A percentile compares a stretch with the other conserved stretches of the same genome.
Conservation (phyloP, 345 rosid species). For the Conringia planisiliqua region DNA sequence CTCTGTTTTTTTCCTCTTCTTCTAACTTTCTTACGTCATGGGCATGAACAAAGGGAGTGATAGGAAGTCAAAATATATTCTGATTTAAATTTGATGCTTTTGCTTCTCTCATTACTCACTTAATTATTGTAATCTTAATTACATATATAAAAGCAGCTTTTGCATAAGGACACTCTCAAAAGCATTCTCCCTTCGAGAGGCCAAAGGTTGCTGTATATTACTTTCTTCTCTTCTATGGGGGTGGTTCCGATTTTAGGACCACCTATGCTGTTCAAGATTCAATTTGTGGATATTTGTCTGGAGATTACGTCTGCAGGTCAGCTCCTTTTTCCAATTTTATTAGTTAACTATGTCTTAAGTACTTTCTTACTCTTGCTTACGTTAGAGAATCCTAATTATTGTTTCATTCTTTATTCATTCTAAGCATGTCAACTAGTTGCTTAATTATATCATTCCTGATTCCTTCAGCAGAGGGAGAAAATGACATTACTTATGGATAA, state of each 20-base stretch:
- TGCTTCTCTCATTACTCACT: constrained; percentile 37
- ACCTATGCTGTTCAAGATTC: constrained; percentile 31
- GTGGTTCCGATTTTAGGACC: constrained; percentile 32
- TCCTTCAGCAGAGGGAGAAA: constrained; percentile 16
- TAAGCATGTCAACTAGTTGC: constrained; percentile 31
- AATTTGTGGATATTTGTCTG: constrained; percentile 27
- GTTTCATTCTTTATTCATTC: constrained; percentile 22
- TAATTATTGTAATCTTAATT: constrained; percentile 30
- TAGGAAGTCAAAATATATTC: constrained; percentile 33
- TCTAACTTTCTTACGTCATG: not conserved
- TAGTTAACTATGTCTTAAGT: constrained; percentile 28
- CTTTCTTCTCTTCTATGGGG: constrained; percentile 34
- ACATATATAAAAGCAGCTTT: constrained; percentile 25
- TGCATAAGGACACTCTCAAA: constrained; percentile 24
- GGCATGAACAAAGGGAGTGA: constrained; percentile 30
- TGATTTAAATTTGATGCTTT: constrained; percentile 19
- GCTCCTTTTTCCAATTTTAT: constrained; percentile 24
- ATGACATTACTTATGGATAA: constrained; percentile 1
- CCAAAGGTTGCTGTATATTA: constrained; percentile 33
- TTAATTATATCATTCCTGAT: constrained; percentile 18
- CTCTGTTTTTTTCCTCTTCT: not conserved
- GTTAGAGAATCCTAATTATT: constrained; percentile 30
- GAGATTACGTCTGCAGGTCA: constrained; percentile 35
- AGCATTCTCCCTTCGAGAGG: constrained; percentile 33
- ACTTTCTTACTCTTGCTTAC: constrained; percentile 33